Evolutionary conservation across 2,329 filamentous ascomycete genomes (phyloP).

Genomic region (Cladosporium sphaerospermum): DNA sequence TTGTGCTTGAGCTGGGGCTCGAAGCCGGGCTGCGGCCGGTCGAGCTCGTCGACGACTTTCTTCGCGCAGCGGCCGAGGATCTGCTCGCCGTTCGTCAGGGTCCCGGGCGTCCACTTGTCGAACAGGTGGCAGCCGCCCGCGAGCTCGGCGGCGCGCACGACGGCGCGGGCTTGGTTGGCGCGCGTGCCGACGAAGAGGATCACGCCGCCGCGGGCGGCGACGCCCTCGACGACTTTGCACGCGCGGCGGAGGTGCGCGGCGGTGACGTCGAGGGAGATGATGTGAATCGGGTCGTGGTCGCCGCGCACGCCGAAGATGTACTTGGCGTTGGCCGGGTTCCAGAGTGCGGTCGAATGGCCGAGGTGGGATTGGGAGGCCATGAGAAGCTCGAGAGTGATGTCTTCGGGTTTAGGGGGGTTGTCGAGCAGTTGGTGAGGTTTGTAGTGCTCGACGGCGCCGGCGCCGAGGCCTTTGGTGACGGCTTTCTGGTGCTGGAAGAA

Average conservation of each 20-base stretch:
- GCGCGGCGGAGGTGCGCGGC: constrained; percentile 86
- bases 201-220: constrained; percentile 73
- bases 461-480: constrained; percentile 33
- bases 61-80: constrained; percentile 66
- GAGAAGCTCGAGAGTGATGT: constrained; percentile 84
- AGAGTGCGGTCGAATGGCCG: constrained; percentile 82
- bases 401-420: constrained; percentile 68
- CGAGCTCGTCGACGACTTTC: constrained; percentile 71
- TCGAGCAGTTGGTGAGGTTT: constrained; percentile 59
- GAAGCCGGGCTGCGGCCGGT: constrained; percentile 59
- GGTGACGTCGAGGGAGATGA: constrained; percentile 85
- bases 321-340: constrained; percentile 89
- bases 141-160: constrained; percentile 73
- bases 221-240: constrained; percentile 84
- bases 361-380: constrained; percentile 83
- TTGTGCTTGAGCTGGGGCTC: constrained; percentile 58
- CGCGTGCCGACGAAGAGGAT: constrained; percentile 89
- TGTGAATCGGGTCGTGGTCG: constrained; percentile 56
- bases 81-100: constrained; percentile 86
- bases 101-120: constrained; percentile 85
- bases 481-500: constrained; percentile 38
- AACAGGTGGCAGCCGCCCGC: constrained; percentile 81
- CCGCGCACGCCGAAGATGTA: constrained; percentile 91
- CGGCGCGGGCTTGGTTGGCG: constrained; percentile 69
- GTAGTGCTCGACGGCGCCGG: constrained; percentile 48